phyloP scores from a whole-genome alignment of 305 asterid genomes.

The Plantago coronopus region DNA sequence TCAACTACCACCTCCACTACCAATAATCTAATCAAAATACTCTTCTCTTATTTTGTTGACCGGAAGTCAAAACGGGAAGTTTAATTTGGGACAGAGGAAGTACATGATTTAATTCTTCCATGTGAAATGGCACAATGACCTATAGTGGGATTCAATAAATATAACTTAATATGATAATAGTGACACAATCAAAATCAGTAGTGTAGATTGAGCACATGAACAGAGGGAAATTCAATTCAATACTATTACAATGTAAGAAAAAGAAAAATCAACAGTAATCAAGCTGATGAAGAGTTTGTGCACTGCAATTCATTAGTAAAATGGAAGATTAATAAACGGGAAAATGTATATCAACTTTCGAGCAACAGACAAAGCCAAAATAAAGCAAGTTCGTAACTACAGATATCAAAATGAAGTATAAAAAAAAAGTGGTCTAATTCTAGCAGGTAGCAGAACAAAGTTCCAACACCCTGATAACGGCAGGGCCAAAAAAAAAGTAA shows the following conservation, averaged over 20 bases:
- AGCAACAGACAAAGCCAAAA: no score
- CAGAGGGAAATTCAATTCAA: not conserved
- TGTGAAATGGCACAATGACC: not conserved
- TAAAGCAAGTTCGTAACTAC: no score
- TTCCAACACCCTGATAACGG: constrained; percentile 2
- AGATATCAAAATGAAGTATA: no score
- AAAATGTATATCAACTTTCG: no score
- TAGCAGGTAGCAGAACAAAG: not conserved
- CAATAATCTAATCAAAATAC: no score
- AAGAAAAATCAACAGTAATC: not conserved
- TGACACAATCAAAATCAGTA: not conserved
- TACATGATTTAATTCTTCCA: no score
- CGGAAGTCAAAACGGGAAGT: no score
- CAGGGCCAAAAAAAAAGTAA: not conserved
- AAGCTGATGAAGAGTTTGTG: not conserved
- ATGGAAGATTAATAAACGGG: no score
- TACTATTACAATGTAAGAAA: not conserved
- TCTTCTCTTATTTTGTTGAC: no score
- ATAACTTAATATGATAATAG: not conserved
- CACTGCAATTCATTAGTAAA: not conserved
- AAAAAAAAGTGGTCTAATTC: not conserved
- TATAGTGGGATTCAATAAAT: not conserved
- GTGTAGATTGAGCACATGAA: not conserved
- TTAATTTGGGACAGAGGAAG: no score
- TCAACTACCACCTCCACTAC: no score